phyloP scores from a whole-genome alignment of 1,284 basidiomycete species.

The Sanghuangporus sanghuang region DNA sequence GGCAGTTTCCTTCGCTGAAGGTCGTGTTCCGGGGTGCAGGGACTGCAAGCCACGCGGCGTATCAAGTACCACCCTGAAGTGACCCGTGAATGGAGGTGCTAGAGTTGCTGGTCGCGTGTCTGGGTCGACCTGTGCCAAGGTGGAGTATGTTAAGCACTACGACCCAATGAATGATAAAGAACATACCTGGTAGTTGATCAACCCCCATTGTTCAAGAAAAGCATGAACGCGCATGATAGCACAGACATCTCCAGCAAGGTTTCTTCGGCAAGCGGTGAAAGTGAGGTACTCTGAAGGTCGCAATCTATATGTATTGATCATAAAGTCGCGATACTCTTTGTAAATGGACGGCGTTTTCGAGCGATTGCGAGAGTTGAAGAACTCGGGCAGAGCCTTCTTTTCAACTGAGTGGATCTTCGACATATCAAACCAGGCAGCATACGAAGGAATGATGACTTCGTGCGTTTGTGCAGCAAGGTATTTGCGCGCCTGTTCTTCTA shows the following conservation, averaged over 20 bases:
- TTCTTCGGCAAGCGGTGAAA: constrained; percentile 93
- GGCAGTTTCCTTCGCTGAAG: constrained; percentile 36
- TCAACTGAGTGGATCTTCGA: constrained; percentile 91
- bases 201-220: constrained; percentile 98
- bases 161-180: neutral
- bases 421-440: constrained; percentile 98
- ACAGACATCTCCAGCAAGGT: constrained; percentile 96
- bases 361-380: constrained; percentile 94
- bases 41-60: constrained; percentile 95
- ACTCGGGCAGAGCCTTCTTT: constrained; percentile 90
- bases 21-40: constrained; percentile 86
- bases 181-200: constrained; percentile 96
- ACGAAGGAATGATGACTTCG: constrained; percentile 95
- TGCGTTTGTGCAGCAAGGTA: constrained; percentile 98
- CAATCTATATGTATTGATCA: constrained; percentile 97
- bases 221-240: constrained; percentile 99
- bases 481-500: constrained; percentile 85
- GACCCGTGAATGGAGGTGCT: constrained; percentile 96
- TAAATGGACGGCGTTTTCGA: constrained; percentile 97
- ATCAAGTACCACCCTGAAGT: constrained; percentile 96
- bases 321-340: constrained; percentile 99
- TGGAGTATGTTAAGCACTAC: constrained; percentile 10
- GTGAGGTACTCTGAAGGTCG: constrained; percentile 96
- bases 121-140: constrained; percentile 79
- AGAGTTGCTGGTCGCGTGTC: constrained; percentile 92